Evolutionary conservation across 768 basidiomycete genomes (phyloP).

Genomic region (Termitomyces sp.): DNA sequence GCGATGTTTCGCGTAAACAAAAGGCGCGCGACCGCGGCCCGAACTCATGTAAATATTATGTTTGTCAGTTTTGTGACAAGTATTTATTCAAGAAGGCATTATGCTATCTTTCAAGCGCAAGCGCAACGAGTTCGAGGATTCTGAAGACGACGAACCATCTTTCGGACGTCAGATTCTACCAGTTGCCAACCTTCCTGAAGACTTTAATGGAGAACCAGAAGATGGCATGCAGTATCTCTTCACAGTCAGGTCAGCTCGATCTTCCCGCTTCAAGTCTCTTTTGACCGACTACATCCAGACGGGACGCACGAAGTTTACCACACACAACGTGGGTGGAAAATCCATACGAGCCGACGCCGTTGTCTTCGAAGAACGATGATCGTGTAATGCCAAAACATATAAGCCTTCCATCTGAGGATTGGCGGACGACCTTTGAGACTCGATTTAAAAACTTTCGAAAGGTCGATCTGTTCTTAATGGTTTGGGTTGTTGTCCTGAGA

Average conservation of each 20-base stretch:
- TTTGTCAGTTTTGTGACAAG: not conserved
- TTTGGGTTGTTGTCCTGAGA: not conserved
- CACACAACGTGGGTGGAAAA: constrained; percentile 59
- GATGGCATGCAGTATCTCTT: constrained; percentile 82
- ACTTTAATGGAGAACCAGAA: constrained; percentile 57
- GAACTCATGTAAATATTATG: not conserved
- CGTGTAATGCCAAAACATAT: constrained; percentile 21
- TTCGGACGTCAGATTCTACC: constrained; percentile 72
- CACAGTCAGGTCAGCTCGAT: constrained; percentile 56
- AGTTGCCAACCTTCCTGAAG: constrained; percentile 70
- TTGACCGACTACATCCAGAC: constrained; percentile 33
- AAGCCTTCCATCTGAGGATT: constrained; percentile 58
- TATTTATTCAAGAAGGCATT: not conserved
- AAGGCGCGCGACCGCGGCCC: not conserved
- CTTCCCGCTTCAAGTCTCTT: not conserved
- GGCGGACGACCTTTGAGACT: constrained; percentile 52
- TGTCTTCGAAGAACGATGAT: constrained; percentile 10
- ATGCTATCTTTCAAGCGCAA: constrained; percentile 49
- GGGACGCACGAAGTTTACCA: constrained; percentile 65
- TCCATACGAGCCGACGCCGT: constrained; percentile 49
- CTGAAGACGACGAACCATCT: constrained; percentile 54
- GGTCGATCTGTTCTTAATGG: constrained; percentile 29
- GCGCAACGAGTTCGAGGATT: constrained; percentile 40
- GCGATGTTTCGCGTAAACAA: not conserved
- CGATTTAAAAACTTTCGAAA: constrained; percentile 64